Percentiles rank a stretch among this genome's conserved stretches.
Conservation (phyloP, 225 moss, liverwort and hornwort genomes). For the Climacium dendroides region DNA sequence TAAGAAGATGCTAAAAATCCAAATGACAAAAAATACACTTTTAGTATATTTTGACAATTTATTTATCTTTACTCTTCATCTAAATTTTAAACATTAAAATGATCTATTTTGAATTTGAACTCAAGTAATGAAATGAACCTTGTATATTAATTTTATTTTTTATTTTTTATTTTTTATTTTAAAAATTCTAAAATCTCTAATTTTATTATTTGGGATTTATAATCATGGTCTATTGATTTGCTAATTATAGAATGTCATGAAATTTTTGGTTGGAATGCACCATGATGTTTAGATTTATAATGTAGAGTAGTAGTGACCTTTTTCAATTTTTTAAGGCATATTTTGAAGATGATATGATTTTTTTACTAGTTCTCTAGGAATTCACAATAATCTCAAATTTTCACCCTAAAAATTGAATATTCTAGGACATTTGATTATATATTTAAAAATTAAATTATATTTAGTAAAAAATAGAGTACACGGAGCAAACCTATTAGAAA, state of each 20-base stretch:
- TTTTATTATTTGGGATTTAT: rapidly evolving
- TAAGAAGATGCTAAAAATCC: rapidly evolving
- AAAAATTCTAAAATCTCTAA: too few species aligned
- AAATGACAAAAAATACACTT: too few species aligned
- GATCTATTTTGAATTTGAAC: neutral
- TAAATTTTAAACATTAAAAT: neutral
- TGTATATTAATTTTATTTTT: neutral
- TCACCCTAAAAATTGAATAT: too few species aligned
- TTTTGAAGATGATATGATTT: neutral
- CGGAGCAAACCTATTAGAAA: too few species aligned
- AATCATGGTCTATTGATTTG: neutral
- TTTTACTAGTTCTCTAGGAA: neutral
- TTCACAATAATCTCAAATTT: neutral
- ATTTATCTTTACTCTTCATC: neutral
- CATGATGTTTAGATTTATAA: too few species aligned
- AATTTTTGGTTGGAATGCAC: neutral
- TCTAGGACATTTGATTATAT: rapidly evolving
- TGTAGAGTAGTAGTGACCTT: too few species aligned
- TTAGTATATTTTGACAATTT: neutral
- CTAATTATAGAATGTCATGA: neutral
- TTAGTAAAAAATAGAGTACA: too few species aligned
- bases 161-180: too few species aligned
- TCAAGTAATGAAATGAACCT: neutral
- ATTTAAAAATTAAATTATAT: too few species aligned
- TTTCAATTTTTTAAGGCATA: neutral